These are phyloP conservation scores for Reticulascus tulasneorum DNA, from an alignment of 2,329 filamentous ascomycete species.

Conservation along the genomic window DNA sequence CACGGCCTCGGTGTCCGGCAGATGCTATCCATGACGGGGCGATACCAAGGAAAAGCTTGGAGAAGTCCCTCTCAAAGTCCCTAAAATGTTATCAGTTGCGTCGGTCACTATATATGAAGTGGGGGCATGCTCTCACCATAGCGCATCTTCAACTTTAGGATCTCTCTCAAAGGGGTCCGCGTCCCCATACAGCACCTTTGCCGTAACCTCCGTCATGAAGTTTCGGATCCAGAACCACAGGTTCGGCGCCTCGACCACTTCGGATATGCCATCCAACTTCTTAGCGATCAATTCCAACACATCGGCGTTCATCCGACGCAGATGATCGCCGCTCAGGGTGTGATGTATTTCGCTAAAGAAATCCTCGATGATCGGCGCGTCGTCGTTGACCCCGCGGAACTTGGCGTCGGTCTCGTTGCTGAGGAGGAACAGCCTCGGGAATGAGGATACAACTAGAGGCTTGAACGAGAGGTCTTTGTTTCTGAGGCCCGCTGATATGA, in stretches of 20 bases:
- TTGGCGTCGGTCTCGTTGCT: conserved; percentile 23
- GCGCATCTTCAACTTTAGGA: conserved; percentile 24
- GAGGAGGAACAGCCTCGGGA: conserved; percentile 32
- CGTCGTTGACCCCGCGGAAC: conserved; percentile 18
- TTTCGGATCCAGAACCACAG: conserved; percentile 35
- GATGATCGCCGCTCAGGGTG: conserved; percentile 24
- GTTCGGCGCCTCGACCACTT: conserved; percentile 24
- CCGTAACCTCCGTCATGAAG: conserved; percentile 32
- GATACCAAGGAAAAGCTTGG: conserved; percentile 19
- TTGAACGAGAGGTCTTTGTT: conserved; percentile 39
- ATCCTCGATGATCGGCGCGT: conserved; percentile 26
- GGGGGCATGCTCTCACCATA: conserved; percentile 19
- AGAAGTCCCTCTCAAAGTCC: conserved; percentile 3
- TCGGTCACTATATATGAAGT: too few species aligned
- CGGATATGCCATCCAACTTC: conserved; percentile 4
- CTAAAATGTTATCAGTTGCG: neutral
- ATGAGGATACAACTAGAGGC: conserved; percentile 32
- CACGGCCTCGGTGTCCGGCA: conserved; percentile 24
- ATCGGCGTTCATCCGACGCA: conserved; percentile 29
- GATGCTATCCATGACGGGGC: conserved; percentile 24
- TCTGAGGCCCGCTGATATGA: conserved; percentile 35
- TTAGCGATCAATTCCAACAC: conserved; percentile 32
- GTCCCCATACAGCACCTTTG: conserved; percentile 36
- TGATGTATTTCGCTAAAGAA: conserved; percentile 32
- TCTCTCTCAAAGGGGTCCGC: conserved; percentile 36